Evolutionary conservation across 2,329 filamentous ascomycete species (phyloP).

Genomic region (Fusarium sp.): DNA sequence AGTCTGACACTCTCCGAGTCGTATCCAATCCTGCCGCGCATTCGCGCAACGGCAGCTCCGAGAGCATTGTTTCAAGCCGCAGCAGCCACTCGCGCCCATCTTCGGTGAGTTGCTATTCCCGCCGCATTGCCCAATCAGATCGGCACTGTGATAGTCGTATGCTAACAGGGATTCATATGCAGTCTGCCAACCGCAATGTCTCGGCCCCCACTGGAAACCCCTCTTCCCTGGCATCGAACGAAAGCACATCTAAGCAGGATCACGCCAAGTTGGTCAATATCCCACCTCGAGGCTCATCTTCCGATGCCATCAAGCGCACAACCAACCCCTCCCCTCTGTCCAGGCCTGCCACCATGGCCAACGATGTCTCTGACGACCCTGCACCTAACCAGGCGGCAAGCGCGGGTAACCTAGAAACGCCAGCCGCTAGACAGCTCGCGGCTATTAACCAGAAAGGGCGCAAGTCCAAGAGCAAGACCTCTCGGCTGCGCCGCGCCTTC

Average conservation of each 20-base stretch:
- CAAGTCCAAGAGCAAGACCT: conserved; percentile 85
- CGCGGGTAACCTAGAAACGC: conserved; percentile 63
- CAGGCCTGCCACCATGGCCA: conserved; percentile 72
- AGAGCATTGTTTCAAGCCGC: conserved; percentile 69
- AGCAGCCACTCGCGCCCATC: conserved; percentile 70
- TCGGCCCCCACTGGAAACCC: conserved; percentile 64
- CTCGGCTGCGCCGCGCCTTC: conserved; percentile 87
- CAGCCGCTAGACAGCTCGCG: conserved; percentile 84
- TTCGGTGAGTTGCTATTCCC: conserved; percentile 67
- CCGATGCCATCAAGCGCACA: conserved; percentile 73
- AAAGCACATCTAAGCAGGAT: conserved; percentile 62
- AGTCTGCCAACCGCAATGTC: conserved; percentile 71
- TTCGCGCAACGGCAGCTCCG: conserved; percentile 68
- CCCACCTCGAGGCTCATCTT: conserved; percentile 70
- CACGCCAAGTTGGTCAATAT: conserved; percentile 66
- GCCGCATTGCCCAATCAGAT: conserved; percentile 58
- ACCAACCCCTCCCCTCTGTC: conserved; percentile 79
- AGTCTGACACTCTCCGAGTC: conserved; percentile 51
- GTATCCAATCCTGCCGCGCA: conserved; percentile 44
- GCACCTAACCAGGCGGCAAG: conserved; percentile 44
- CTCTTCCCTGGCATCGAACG: conserved; percentile 61
- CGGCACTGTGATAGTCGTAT: conserved; percentile 47
- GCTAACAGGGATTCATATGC: conserved; percentile 60
- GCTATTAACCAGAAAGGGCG: conserved; percentile 87
- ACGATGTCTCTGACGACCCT: conserved; percentile 59